Conservation (phyloP, 805 yeast genomes). For the Candida ponderosae region DNA sequence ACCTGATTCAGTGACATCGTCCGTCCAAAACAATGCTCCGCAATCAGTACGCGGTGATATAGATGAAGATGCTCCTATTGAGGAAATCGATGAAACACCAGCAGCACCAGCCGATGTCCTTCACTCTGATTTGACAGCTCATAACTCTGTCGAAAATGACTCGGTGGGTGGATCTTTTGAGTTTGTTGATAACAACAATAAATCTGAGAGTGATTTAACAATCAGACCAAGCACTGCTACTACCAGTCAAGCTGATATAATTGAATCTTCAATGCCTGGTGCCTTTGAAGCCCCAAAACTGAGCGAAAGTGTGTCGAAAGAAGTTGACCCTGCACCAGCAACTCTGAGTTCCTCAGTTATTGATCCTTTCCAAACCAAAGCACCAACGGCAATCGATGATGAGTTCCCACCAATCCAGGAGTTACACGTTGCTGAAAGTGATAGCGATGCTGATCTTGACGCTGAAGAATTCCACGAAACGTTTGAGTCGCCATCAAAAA, state of each 20-base stretch:
- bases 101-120: conserved; percentile 12
- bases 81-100: conserved; percentile 23
- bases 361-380: conserved; percentile 6
- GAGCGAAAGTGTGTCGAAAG: too few relatives aligned
- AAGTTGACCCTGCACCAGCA: not conserved
- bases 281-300: conserved; percentile 14
- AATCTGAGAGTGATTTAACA: conserved; percentile 12
- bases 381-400: conserved; percentile 20
- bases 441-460: conserved; percentile 29
- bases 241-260: conserved; percentile 8
- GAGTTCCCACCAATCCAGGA: conserved; percentile 63
- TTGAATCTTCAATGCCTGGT: conserved; percentile 22
- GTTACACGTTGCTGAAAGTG: conserved; percentile 44
- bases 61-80: conserved; percentile 22
- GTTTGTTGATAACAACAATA: conserved; percentile 13
- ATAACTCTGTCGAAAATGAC: conserved; percentile 8
- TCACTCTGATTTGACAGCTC: conserved; percentile 20
- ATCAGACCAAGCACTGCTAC: conserved; percentile 3
- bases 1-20: conserved; percentile 79
- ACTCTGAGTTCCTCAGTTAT: not conserved
- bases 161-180: conserved; percentile 20
- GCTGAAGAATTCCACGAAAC: conserved; percentile 31
- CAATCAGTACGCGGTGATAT: conserved; percentile 78
- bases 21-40: conserved; percentile 89
- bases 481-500: conserved; percentile 23